Evolutionary conservation across 164 flowering plant species (phyloP), one percentile per base, ranked within the genome.

Genomic region (Saururus chinensis): DNA sequence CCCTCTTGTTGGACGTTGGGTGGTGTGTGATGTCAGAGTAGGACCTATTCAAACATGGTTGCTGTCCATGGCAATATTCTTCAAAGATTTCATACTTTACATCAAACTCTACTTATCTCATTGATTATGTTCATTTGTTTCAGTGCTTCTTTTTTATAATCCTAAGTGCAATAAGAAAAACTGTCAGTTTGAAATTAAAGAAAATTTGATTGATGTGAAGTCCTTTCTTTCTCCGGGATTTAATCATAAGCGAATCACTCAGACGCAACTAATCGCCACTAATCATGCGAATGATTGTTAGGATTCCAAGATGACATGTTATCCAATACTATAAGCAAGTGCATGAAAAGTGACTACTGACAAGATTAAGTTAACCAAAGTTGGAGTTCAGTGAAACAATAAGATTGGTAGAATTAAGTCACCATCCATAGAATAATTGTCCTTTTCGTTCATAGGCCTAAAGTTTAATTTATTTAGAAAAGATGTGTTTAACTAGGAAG

Each of bases 1-100:
- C n/a, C 22, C 21, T 53, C 59, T 60, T 52, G 67, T 42, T 52
- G 53, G 63, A 11, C 48, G 30, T 30, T 30, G 37, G 37, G 66
- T 59, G 40, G 56, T 53, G 55, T 51, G 49, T 57, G 62, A 63
- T 68, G 71, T 57, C 55, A 63, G 59, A 51, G 53, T 7, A 24
- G 58, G 71, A 35, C 48, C 67, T 63, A 53, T 40, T 25, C 64
- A 26, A 53, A 59, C 59, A 58, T 59, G 64, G 41, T 40, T 30
- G 22, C 45, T 63, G 37, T 59, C 54, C 51, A 52, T 21, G 21
- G 62, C 19, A 51, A 35, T 30, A 22, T 62, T 51, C 63, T n/a
- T 63, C 23, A 24, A n/a, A 53, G 22, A 51, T 51, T 54, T 40
- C 58, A 21, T 12, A 41, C 45, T 41, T 22, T 64, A 60, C 56